These are phyloP conservation scores for Ogataea methanolica DNA, from an alignment of 805 yeast genomes.

Conservation along the genomic window DNA sequence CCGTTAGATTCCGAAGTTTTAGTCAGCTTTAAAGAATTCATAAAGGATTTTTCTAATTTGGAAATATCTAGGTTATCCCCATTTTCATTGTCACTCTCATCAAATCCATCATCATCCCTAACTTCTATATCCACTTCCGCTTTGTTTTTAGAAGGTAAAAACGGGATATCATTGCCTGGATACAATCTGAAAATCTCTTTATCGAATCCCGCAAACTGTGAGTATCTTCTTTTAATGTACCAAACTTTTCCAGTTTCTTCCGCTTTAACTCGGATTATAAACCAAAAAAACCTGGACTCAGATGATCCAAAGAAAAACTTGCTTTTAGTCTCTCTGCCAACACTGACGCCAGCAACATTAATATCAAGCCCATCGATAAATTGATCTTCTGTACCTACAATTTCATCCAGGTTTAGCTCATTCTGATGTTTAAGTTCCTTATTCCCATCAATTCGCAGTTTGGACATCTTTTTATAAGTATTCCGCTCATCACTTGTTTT, in stretches of 20 bases:
- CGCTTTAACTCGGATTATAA: constrained; percentile 43
- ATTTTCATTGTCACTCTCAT: not conserved
- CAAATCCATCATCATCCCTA: constrained; percentile 11
- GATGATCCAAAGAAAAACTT: constrained; percentile 19
- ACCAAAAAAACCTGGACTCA: constrained; percentile 33
- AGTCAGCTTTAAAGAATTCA: constrained; percentile 11
- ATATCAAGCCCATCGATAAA: constrained; percentile 55
- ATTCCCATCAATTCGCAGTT: constrained; percentile 17
- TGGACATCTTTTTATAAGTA: constrained; percentile 37
- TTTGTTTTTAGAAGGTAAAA: constrained; percentile 29
- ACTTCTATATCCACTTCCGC: constrained; percentile 16
- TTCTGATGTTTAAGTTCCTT: constrained; percentile 2
- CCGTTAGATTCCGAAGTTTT: constrained; percentile 1
- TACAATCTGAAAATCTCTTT: constrained; percentile 45
- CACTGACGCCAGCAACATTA: constrained; percentile 72
- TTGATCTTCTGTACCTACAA: constrained; percentile 33
- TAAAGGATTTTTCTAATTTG: constrained; percentile 18
- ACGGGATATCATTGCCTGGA: constrained; percentile 61
- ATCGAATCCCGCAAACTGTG: constrained; percentile 61
- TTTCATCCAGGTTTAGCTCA: constrained; percentile 26
- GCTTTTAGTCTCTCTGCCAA: constrained; percentile 55
- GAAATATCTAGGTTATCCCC: constrained; percentile 11
- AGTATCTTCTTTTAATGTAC: constrained; percentile 58
- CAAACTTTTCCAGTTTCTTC: constrained; percentile 31
- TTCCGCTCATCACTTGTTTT: constrained; percentile 31